A percentile compares a stretch with the other conserved stretches of the same genome.
These are phyloP conservation scores for Leptographium lundbergii DNA, from an alignment of 2,329 filamentous ascomycete genomes.

Conservation along the genomic window DNA sequence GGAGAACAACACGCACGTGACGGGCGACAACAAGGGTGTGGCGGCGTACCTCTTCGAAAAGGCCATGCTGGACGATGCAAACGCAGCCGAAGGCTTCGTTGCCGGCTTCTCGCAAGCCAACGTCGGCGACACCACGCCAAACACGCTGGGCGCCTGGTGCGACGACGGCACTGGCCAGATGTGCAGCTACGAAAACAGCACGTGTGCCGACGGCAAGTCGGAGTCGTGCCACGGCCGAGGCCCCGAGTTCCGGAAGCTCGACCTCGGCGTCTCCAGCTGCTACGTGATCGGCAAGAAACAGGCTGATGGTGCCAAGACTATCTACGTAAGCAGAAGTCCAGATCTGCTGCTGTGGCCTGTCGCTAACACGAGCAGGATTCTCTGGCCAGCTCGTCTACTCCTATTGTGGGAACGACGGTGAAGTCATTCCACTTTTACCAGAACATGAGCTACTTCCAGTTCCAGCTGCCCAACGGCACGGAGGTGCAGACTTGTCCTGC, in stretches of 20 bases:
- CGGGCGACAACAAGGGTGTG: conserved; percentile 95
- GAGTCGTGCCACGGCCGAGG: conserved; percentile 64
- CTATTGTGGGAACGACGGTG: conserved; percentile 52
- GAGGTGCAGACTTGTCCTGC: conserved; percentile 67
- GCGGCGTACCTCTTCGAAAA: conserved; percentile 77
- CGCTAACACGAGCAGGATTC: conserved; percentile 28
- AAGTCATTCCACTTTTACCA: conserved; percentile 78
- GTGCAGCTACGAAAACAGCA: conserved; percentile 72
- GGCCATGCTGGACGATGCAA: conserved; percentile 39
- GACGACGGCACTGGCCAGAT: conserved; percentile 65
- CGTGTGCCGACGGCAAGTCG: conserved; percentile 58
- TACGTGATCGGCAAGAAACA: conserved; percentile 68
- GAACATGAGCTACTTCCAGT: conserved; percentile 65
- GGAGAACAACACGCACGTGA: conserved; percentile 80
- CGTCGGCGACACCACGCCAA: conserved; percentile 83
- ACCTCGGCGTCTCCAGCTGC: conserved; percentile 61
- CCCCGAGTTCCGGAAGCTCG: conserved; percentile 52
- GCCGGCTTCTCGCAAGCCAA: conserved; percentile 88
- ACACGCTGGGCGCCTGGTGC: conserved; percentile 77
- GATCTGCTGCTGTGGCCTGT: background rate
- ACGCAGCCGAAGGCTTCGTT: conserved; percentile 57
- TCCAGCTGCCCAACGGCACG: conserved; percentile 58
- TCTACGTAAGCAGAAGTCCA: conserved; percentile 21
- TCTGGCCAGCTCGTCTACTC: conserved; percentile 30
- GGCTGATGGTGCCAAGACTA: conserved; percentile 41